Evolutionary conservation across 345 rosid genomes (phyloP), one percentile per base, ranked within the genome.

Genomic region (Kandelia obovata): DNA sequence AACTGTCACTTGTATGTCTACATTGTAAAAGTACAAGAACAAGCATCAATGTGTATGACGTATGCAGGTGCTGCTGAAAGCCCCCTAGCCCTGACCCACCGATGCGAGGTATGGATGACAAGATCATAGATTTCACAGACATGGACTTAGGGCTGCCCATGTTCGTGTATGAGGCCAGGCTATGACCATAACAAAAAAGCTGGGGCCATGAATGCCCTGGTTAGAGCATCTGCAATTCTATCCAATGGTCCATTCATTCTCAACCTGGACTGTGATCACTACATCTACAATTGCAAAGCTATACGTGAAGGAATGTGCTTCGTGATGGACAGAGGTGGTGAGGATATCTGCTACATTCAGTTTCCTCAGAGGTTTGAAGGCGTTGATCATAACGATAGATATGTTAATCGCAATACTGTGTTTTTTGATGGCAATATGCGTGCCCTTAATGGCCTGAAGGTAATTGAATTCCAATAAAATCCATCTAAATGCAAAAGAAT

Each of bases 381-480:
- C 21, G 90, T 95, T 6, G 99, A 95, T 79, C 97, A 92, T 69
- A 87, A 92, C 58, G 96, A 95, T 70, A 79, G 97, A 75, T 95
- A 95, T 65, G 99, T 97, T 8, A 95, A 92, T 77, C 85, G 87
- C 67, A 95, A 95, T 77, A 91, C 99, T 6, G 97, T 95, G 13
- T 95, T 95, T 37, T 95, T 92, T 20, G 97, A 95, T 28, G 88
- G 97, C 51, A 92, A 95, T 60, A 95, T 95, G 97, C 92, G 90
- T 69, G 99, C 96, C 51, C 93, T 92, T 4, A 96, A 95, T 49
- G 99, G 97, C 16, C 80, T 93, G 5, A 97, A 92, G 97, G 97
- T 89, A 64, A 37, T 7, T 37, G 43, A 37, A 37, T 37, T 8
- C 10, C 11, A 37, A 8, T 5, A 35, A 35, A 5, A 37, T 37